Base-by-base conservation (phyloP, 2,329 filamentous ascomycete genomes). In the Colletotrichum graminicola region DNA sequence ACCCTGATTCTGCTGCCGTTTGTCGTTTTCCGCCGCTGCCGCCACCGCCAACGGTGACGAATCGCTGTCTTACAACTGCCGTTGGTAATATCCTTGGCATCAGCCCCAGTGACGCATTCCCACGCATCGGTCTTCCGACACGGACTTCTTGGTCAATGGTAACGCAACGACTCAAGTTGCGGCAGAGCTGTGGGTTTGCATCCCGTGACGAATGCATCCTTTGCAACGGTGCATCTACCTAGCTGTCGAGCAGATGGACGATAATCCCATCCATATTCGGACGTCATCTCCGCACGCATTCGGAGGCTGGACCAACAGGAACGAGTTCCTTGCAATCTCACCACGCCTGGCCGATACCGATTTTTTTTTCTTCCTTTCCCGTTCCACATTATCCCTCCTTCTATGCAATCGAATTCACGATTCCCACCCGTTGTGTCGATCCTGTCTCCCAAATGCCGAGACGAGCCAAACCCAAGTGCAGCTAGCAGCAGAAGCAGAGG, bases 391-490 rank as follows among this genome's bases (percentile, higher is more conserved):
- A 5, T 12, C 51, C 51, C 18, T 21, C 67, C 43, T 54, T 34
- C 39, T 36, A 11, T 39, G 12, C 29, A 41, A 18, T 52, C 14
- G 29, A n/a, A 18, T 39, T 11, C 23, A 55, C 55, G 62, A 59
- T 52, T 32, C 34, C 41, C 61, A 55, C 41, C 29, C 61, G 26
- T 29, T 34, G 32, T 16, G 67, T 16, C 49, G 63, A 71, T 71
- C 67, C 63, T 57, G 63, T 62, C 56, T 6, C 56, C 23, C 43
- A 51, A 47, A 41, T 67, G 64, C 67, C 63, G 56, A 71, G 67
- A 67, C 51, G 34, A 41, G 12, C 16, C 47, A 41, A n/a, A 49
- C 62, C 16, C 39, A 11, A 21, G 18, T 32, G n/a, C 26, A 49
- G 26, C 14, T 14, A 26, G 59, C 51, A n/a, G 43, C 29, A 29